Evolutionary conservation across 106 monocot species (phyloP).

Genomic region (Dendrobium officinale): DNA sequence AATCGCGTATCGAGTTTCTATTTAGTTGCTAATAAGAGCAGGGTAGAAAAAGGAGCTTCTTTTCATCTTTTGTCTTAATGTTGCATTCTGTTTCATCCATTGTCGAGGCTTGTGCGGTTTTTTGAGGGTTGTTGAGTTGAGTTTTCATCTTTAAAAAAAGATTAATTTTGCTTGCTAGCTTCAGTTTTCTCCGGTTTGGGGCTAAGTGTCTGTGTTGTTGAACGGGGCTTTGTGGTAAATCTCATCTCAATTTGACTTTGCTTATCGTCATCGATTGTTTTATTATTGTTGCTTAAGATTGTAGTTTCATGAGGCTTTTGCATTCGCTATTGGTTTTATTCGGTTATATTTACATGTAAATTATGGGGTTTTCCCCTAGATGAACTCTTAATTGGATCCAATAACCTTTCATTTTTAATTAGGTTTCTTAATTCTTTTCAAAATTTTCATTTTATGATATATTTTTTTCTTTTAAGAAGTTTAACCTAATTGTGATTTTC

Average conservation of each 20-base stretch:
- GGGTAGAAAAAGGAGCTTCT: neutral
- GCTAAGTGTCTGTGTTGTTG: neutral
- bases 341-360: neutral
- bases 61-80: neutral
- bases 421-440: neutral
- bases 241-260: neutral
- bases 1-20: neutral
- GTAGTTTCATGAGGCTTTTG: neutral
- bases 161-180: neutral
- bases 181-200: neutral
- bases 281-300: neutral
- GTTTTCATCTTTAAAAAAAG: neutral
- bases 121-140: neutral
- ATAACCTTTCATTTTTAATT: neutral
- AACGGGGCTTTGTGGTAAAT: neutral
- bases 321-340: neutral
- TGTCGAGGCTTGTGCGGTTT: neutral
- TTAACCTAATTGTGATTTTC: slow-evolving; percentile 2
- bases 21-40: neutral
- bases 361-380: neutral
- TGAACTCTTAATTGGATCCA: neutral
- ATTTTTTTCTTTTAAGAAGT: neutral
- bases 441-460: neutral
- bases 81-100: neutral
- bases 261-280: neutral